Base-by-base conservation (phyloP, 2,329 filamentous ascomycete genomes). In the Stemphylium beticola region DNA sequence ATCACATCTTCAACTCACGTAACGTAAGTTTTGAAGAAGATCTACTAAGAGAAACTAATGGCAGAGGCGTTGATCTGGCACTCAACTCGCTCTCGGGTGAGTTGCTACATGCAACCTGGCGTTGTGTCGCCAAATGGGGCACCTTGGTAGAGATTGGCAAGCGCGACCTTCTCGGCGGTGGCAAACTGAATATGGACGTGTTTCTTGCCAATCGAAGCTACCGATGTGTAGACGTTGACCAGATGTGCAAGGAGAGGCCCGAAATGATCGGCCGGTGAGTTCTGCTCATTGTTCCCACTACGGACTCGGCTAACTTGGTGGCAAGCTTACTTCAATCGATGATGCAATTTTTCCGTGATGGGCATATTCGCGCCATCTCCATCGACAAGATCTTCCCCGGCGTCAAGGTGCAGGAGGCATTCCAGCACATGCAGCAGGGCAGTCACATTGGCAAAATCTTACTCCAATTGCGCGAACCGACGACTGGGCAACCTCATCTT, bases 101-200 rank as follows among this genome's bases (percentile, higher is more conserved):
- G 3, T 31, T 64, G 0, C 54, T 74, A 0, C 57, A 64, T 7
- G 74, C 74, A 0, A 77, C 74, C 0, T 67, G 59, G 62, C 53
- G 71, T 4, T 81, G 77, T 37, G 67, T 83, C 0, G 80, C 80
- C 0, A 14, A 59, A 12, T 53, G 34, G 4, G 68, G 68, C 1
- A 49, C 18, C 0, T 44, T 69, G 34, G 47, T 71, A 3, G 67
- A 71, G 18, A 54, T 71, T 17, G 64, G 64, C 1, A 69, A 53
- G 10, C 26, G 47, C 1, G 65, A 69, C 22, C 15, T 62, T 4
- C 3, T 49, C 0, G 53, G 47, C 3, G 20, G 37, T 2, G 50
- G 26, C 2, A 53, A 43, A 3, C 41, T 68, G 2, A 50, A 44
- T 12, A 55, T 69, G 53, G 39, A 51, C 10, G 11, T 43, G 2